Evolutionary conservation across 2,329 filamentous ascomycete species (phyloP).

Genomic region (Amauroascus niger): DNA sequence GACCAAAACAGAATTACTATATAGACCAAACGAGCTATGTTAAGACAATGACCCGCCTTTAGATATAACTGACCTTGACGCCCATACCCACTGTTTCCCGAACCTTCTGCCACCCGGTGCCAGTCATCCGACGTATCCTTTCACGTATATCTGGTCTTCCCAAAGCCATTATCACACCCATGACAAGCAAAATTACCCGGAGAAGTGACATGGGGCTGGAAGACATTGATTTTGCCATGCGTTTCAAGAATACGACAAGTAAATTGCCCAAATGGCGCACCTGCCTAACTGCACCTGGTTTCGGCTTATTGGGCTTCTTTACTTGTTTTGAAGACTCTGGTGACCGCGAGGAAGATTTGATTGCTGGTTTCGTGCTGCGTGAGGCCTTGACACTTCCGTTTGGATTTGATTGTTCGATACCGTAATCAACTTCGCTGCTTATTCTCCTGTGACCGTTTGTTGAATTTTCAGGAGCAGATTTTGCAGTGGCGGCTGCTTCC

Average conservation of each 20-base stretch:
- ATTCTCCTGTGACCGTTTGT: conserved; percentile 40
- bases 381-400: conserved; percentile 26
- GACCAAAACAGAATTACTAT: neutral
- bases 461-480: conserved; percentile 29
- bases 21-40: neutral
- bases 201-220: conserved; percentile 48
- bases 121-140: conserved; percentile 58
- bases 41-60: neutral
- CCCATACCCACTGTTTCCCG: conserved; percentile 86
- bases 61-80: conserved; percentile 95
- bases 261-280: conserved; percentile 37
- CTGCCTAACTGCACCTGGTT: conserved; percentile 28
- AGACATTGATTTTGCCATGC: conserved; percentile 43
- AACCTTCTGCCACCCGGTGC: conserved; percentile 68
- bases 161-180: conserved; percentile 67
- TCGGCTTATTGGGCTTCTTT: conserved; percentile 32
- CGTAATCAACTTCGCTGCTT: conserved; percentile 59
- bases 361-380: conserved; percentile 24
- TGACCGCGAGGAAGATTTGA: conserved; percentile 23
- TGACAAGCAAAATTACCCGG: conserved; percentile 63
- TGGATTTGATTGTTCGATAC: conserved; percentile 49
- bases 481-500: conserved; percentile 18
- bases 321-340: conserved; percentile 27
- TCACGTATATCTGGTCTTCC: conserved; percentile 66
- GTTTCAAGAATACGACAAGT: conserved; percentile 43